Conservation (phyloP, 164 flowering plant species). For the Magnolia kwangsiensis region DNA sequence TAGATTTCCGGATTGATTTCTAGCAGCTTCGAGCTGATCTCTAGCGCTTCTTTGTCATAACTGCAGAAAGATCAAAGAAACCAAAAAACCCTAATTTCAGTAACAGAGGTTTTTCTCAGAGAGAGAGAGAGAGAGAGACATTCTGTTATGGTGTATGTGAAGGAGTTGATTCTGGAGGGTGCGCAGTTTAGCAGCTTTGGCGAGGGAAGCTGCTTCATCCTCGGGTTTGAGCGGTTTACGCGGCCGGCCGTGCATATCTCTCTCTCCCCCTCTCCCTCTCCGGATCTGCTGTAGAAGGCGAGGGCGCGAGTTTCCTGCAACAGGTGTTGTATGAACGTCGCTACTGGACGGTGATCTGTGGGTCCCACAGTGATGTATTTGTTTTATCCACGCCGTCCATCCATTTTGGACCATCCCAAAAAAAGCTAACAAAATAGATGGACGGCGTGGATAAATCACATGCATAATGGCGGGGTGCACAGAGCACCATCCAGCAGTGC, state of each 20-base stretch:
- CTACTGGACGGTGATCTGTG: no score
- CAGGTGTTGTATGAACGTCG: no score
- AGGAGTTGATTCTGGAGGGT: slow-evolving; percentile 68
- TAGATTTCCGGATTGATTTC: slow-evolving; percentile 70
- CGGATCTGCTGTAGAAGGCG: no score
- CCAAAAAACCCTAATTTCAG: slow-evolving; percentile 1
- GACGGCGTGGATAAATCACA: no score
- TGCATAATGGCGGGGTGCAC: no score
- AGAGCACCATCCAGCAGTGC: no score
- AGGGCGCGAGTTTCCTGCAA: no score
- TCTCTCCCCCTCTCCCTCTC: neutral
- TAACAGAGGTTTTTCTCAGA: neutral
- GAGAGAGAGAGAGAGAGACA: slow-evolving; percentile 27
- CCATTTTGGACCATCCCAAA: no score
- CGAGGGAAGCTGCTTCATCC: slow-evolving; percentile 47
- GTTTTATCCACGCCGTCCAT: no score
- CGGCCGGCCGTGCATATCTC: slow-evolving; percentile 85
- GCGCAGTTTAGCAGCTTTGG: slow-evolving; percentile 58
- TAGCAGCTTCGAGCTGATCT: slow-evolving; percentile 61
- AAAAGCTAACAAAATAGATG: no score
- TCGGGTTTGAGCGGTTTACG: slow-evolving; percentile 58
- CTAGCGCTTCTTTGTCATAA: slow-evolving; percentile 67
- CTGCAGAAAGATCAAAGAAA: slow-evolving; percentile 28
- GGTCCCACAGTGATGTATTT: no score
- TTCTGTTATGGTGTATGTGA: slow-evolving; percentile 59